Evolutionary conservation across 768 basidiomycete species (phyloP), one percentile per base, ranked within the genome.

Genomic region (Boletus rex-veris): DNA sequence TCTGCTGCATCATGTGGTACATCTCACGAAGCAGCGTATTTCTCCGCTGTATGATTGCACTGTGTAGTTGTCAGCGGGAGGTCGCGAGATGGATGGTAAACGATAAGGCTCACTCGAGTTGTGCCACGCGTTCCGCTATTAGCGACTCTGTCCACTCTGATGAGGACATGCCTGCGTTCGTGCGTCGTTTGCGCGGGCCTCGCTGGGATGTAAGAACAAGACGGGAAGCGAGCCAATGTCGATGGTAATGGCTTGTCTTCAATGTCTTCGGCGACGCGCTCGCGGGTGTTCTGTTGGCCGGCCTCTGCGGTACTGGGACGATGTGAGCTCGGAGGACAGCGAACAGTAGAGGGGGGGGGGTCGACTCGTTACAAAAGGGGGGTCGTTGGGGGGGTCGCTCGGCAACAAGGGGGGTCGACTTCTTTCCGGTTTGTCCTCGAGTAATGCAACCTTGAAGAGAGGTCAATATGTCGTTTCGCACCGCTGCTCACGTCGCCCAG

Each of bases 21-120:
- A 91, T 83, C 67, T 90, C 80, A 40, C 77, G 77, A 66, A 91
- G 77, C 45, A 90, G 77, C 49, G 74, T 83, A 83, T 87, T 85
- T 68, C 88, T 76, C 59, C 82, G 83, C 44, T 77, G 71, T 41
- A 82, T 70, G 57, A 91, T 84, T 58, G 74, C 76, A 66, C 88
- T 91, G 57, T 18, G 55, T 48, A 36, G 21, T 24, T 9, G 35
- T 58, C 4, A 39, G 45, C 18, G 8, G 24, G 21, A 18, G 12
- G 10, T 41, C 9, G 7, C 12, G 37, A 45, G 47, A 54, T 16
- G 33, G 21, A 46, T 12, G 26, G 28, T 15, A 33, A 42, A 40
- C 40, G 44, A 48, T 7, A 9, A 12, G 42, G 44, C 71, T 59
- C 48, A 74, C 72, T 66, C 57, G 57, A 74, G 68, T 21, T 72